Percentiles rank a stretch among this genome's conserved stretches.
Conservation (phyloP, 129 eudicot genomes). For the Daucus carota region DNA sequence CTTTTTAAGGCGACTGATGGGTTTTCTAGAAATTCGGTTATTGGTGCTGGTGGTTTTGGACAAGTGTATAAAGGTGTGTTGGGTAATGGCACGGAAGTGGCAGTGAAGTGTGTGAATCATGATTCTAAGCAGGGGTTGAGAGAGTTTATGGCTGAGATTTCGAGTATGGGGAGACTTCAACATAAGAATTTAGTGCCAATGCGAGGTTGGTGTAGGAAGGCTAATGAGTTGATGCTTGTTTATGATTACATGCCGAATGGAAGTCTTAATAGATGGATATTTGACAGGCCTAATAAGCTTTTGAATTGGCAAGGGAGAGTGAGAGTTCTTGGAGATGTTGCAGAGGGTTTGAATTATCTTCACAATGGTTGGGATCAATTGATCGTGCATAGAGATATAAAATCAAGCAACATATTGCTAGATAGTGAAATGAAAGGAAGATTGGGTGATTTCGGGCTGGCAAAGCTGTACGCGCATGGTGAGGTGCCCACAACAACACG, state of each 20-base stretch:
- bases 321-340: constrained; percentile 55
- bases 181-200: constrained; percentile 72
- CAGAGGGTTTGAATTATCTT: constrained; percentile 71
- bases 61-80: constrained; percentile 55
- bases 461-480: constrained; percentile 71
- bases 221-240: constrained; percentile 54
- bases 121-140: constrained; percentile 65
- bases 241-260: constrained; percentile 86
- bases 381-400: constrained; percentile 77
- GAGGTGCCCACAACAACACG: constrained; percentile 64
- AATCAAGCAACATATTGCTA: constrained; percentile 69
- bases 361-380: constrained; percentile 83
- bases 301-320: constrained; percentile 53
- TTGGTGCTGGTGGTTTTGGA: constrained; percentile 82
- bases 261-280: constrained; percentile 67
- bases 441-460: constrained; percentile 79
- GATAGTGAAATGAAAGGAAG: constrained; percentile 65
- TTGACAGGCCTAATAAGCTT: constrained; percentile 46
- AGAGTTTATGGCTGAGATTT: constrained; percentile 91
- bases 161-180: constrained; percentile 71
- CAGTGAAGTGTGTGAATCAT: constrained; percentile 75
- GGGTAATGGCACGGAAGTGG: constrained; percentile 39
- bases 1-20: constrained; percentile 42
- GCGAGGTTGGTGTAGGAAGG: constrained; percentile 80
- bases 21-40: constrained; percentile 32